Conservation (phyloP, 2,329 filamentous ascomycete genomes). For the Alternaria sp. region DNA sequence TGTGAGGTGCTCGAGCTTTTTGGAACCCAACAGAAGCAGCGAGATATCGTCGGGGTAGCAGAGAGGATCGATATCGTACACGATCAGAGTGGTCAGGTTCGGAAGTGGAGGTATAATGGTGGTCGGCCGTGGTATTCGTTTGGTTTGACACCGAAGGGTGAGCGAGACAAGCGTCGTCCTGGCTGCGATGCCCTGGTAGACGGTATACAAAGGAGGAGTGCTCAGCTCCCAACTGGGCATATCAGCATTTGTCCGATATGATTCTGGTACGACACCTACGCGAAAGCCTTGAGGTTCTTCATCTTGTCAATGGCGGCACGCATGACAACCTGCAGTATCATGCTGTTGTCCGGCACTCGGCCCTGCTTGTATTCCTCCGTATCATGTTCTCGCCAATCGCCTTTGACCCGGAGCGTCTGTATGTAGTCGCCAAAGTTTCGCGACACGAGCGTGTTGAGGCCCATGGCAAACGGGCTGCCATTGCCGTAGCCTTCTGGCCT, state of each 20-base stretch:
- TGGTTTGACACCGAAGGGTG: slow-evolving; percentile 63
- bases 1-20: slow-evolving; percentile 61
- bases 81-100: slow-evolving; percentile 59
- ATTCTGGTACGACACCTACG: slow-evolving; percentile 41
- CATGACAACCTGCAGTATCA: slow-evolving; percentile 67
- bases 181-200: slow-evolving; percentile 63
- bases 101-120: slow-evolving; percentile 63
- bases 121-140: slow-evolving; percentile 63
- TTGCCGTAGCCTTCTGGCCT: slow-evolving; percentile 67
- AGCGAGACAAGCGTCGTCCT: slow-evolving; percentile 58
- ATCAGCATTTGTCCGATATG: slow-evolving; percentile 19
- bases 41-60: slow-evolving; percentile 70
- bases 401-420: slow-evolving; percentile 58
- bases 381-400: slow-evolving; percentile 65
- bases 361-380: slow-evolving; percentile 65
- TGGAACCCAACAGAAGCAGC: slow-evolving; percentile 60
- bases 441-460: slow-evolving; percentile 66
- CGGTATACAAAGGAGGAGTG: slow-evolving; percentile 64
- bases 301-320: slow-evolving; percentile 67
- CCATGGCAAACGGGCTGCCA: slow-evolving; percentile 69
- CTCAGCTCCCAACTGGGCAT: slow-evolving; percentile 64
- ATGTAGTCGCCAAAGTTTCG: slow-evolving; percentile 61
- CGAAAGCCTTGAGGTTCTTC: slow-evolving; percentile 61
- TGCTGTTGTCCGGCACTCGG: slow-evolving; percentile 67
- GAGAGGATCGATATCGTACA: slow-evolving; percentile 67